Conservation (phyloP, 2,329 filamentous ascomycete genomes). For the Fusarium aywerte region DNA sequence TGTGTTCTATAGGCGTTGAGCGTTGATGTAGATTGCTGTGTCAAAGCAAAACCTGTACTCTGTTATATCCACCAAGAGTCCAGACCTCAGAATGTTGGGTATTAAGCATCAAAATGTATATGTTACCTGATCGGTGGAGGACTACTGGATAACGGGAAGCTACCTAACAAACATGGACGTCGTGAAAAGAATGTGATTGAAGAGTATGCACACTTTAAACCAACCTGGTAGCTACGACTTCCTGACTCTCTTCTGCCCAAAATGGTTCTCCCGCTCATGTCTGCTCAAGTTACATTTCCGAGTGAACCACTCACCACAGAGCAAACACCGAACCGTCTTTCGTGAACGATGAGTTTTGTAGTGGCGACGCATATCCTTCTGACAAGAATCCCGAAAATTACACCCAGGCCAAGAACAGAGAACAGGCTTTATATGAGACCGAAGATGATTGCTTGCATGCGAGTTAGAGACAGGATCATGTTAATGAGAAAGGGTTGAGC, state of each 20-base stretch:
- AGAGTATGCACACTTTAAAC: neutral
- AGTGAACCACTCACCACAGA: conserved; percentile 18
- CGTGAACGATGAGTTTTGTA: conserved; percentile 13
- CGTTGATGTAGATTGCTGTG: too few relatives aligned
- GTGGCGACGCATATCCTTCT: conserved; percentile 36
- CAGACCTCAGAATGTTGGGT: too few relatives aligned
- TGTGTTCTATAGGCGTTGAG: too few relatives aligned
- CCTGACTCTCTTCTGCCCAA: conserved; percentile 17
- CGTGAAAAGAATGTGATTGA: neutral
- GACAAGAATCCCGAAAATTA: neutral
- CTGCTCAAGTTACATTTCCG: conserved; percentile 15
- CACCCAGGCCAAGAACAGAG: conserved; percentile 26
- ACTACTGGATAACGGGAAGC: neutral
- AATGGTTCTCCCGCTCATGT: conserved; percentile 20
- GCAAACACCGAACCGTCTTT: conserved; percentile 8
- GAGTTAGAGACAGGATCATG: neutral
- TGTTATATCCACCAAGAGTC: too few relatives aligned
- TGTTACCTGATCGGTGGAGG: too few relatives aligned
- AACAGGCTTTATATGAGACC: conserved; percentile 34
- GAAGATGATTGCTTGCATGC: conserved; percentile 34
- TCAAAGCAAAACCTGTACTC: too few relatives aligned
- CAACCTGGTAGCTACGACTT: neutral
- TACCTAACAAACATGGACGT: too few relatives aligned
- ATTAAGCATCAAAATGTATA: neutral
- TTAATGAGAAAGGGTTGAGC: neutral